These are phyloP conservation scores for Cadophora gregata DNA, from an alignment of 2,329 filamentous ascomycete genomes.

Conservation along the genomic window DNA sequence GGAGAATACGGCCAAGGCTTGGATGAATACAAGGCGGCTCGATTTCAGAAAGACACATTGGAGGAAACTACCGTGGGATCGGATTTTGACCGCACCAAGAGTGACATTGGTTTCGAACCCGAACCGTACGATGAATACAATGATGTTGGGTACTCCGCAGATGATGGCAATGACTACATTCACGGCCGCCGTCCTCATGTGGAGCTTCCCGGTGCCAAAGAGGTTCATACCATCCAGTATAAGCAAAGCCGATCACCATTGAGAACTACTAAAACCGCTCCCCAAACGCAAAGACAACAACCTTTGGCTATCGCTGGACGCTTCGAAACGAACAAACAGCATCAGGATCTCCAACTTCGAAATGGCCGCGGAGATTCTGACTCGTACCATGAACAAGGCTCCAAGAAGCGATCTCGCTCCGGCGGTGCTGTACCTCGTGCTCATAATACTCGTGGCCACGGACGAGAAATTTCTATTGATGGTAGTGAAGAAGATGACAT, in stretches of 20 bases:
- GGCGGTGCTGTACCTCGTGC: slow-evolving; percentile 7
- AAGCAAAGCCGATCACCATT: slow-evolving; percentile 24
- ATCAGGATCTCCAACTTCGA: slow-evolving; percentile 21
- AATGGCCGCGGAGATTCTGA: not conserved
- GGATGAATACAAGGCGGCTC: not conserved
- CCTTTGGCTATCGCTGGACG: slow-evolving; percentile 18
- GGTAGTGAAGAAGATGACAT: slow-evolving; percentile 10
- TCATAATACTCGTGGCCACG: not conserved
- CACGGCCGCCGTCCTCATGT: not conserved
- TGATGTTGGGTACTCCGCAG: slow-evolving; percentile 1
- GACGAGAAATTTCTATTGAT: not conserved
- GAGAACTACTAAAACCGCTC: slow-evolving; percentile 4
- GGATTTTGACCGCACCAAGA: slow-evolving; percentile 23
- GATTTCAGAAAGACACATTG: slow-evolving; percentile 14
- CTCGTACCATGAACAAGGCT: not conserved
- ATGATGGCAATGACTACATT: not conserved
- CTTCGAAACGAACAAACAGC: slow-evolving; percentile 17
- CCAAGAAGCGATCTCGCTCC: slow-evolving; percentile 25
- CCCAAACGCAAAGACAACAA: slow-evolving; percentile 1
- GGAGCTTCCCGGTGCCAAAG: not conserved
- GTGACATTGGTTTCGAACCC: slow-evolving; percentile 7
- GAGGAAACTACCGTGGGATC: slow-evolving; percentile 20
- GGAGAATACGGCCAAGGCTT: not conserved
- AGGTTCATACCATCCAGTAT: slow-evolving; percentile 18
- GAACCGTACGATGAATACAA: slow-evolving; percentile 6